Evolutionary conservation across 192 early-diverging fungal genomes (phyloP), one percentile per base, ranked within the genome.

Genomic region (Coemansia sp.): DNA sequence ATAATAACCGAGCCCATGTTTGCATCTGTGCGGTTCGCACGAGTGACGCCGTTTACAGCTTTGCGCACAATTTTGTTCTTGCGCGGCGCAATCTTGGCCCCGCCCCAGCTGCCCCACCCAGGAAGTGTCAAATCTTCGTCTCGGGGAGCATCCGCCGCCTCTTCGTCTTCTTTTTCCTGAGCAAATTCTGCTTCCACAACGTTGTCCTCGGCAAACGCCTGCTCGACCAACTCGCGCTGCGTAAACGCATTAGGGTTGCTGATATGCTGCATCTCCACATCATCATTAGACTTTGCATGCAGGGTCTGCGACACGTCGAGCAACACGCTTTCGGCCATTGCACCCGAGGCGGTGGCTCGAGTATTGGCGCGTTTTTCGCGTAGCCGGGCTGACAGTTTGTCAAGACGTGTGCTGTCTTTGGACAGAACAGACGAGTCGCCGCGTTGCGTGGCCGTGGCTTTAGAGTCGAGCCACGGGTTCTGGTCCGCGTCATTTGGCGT

Each of bases 151-250:
- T 96, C 94, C 12, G 87, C 84, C 21, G 89, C 89, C 49, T 89
- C 86, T 6, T 82, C 67, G 4, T 62, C 79, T 48, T 79, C 68
- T 76, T 97, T 96, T 64, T 97, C 95, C 2, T 87, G 85, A 53
- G 92, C 92, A 80, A 98, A 98, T 63, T 97, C 93, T 8, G 82
- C 75, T 43, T 87, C 88, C 3, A 91, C 87, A 19, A 97, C 88
- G 62, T 96, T 88, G 64, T 98, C 95, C 59, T 94, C 90, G 9
- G 94, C 92, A 84, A 98, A 98, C 14, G 97, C 97, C 65, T 93
- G 87, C 56, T 90, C 88, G 35, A 98, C 92, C 35, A 98, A 78
- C 27, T 95, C 91, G 39, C 88, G 85, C 63, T 93, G 92, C 3
- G 85, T 82, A 32, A 87, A 92, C 12, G 82, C 77, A 23, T 74